Percentiles rank a stretch among this genome's conserved stretches.
phyloP scores from a whole-genome alignment of 2,329 filamentous ascomycete species.

The Beauveria bassiana region DNA sequence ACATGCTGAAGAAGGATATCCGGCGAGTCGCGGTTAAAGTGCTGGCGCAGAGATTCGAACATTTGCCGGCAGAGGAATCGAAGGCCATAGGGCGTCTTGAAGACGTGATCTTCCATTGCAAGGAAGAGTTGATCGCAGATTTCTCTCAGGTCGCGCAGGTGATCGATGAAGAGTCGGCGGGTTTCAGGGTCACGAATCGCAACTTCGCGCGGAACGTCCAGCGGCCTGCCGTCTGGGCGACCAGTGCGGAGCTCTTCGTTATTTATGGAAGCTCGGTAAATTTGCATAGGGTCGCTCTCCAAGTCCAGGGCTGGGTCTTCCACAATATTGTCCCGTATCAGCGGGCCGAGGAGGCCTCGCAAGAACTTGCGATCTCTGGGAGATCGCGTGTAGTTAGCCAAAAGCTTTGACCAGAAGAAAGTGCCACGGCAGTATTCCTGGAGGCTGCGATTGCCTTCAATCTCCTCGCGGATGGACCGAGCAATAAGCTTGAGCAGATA shows the following conservation, averaged over 20 bases:
- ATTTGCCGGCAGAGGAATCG: conserved; percentile 82
- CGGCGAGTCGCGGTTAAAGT: conserved; percentile 73
- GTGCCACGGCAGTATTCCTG: conserved; percentile 85
- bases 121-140: conserved; percentile 87
- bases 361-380: conserved; percentile 89
- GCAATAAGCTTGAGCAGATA: conserved; percentile 85
- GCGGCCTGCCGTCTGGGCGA: conserved; percentile 67
- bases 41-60: conserved; percentile 67
- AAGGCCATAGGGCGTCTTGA: conserved; percentile 87
- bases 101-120: conserved; percentile 72
- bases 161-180: conserved; percentile 83
- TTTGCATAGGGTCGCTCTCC: conserved; percentile 95
- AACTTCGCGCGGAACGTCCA: conserved; percentile 81
- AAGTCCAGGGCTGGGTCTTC: conserved; percentile 86
- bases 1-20: conserved; percentile 75
- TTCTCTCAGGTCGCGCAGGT: conserved; percentile 87
- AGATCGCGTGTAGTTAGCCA: conserved; percentile 81
- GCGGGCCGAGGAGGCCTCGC: conserved; percentile 72
- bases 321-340: conserved; percentile 87
- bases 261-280: conserved; percentile 91
- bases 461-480: conserved; percentile 76
- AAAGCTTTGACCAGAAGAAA: conserved; percentile 86
- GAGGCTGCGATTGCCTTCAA: conserved; percentile 62
- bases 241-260: conserved; percentile 95
- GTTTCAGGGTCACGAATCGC: conserved; percentile 97